A percentile compares a stretch with the other conserved stretches of the same genome.
phyloP scores from a whole-genome alignment of 164 flowering plant genomes.

The Tinospora cordifolia region DNA sequence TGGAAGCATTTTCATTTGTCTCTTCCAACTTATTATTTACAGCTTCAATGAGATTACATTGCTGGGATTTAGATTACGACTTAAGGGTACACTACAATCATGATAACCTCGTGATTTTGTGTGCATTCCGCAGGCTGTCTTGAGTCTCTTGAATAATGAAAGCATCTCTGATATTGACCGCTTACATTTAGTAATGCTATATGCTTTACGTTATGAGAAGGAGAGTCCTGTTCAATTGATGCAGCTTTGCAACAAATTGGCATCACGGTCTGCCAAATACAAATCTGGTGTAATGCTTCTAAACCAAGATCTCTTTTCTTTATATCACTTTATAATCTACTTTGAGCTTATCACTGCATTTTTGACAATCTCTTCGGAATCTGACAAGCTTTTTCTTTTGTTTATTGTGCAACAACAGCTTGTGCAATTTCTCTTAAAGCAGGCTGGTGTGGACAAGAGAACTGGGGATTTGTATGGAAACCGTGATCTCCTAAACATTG shows the following conservation, averaged over 20 bases:
- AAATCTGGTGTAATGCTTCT: slow-evolving; percentile 80
- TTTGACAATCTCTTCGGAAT: slow-evolving; percentile 2
- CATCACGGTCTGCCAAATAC: slow-evolving; percentile 82
- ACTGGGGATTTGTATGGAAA: slow-evolving; percentile 94
- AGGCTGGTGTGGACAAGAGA: slow-evolving; percentile 89
- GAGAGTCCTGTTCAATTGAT: slow-evolving; percentile 96
- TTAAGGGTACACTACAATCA: neutral
- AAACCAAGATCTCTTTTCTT: slow-evolving; percentile 11
- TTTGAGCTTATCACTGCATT: neutral
- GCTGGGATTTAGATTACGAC: neutral
- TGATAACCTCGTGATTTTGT: neutral
- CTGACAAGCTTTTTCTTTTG: slow-evolving; percentile 11
- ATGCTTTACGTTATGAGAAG: slow-evolving; percentile 96
- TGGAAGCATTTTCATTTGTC: neutral
- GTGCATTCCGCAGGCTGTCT: slow-evolving; percentile 61
- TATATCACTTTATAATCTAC: neutral
- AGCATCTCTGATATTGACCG: slow-evolving; percentile 81
- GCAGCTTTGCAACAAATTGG: slow-evolving; percentile 92
- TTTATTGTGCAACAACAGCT: slow-evolving; percentile 47
- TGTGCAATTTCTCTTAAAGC: slow-evolving; percentile 89
- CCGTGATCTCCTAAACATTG: slow-evolving; percentile 83
- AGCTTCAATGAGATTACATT: neutral
- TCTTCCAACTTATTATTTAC: neutral
- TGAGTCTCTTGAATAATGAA: slow-evolving; percentile 68
- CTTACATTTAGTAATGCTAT: slow-evolving; percentile 82